These are phyloP conservation scores for Wickerhamomyces sp. DNA, from an alignment of 1,139 yeast species.

Conservation along the genomic window DNA sequence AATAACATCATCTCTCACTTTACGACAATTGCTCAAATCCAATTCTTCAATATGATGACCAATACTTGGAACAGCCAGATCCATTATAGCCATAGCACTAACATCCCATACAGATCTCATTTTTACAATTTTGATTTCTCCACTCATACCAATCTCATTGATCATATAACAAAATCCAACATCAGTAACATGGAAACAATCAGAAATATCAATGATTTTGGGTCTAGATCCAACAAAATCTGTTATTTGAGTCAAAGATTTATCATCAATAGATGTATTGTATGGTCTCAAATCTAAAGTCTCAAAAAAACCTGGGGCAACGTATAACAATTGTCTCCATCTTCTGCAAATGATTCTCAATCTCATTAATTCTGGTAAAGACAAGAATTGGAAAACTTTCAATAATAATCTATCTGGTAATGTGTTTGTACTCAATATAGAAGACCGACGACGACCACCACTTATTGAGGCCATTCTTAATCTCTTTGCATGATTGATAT, in stretches of 20 bases:
- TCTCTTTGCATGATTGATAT: conserved; percentile 51
- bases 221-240: conserved; percentile 72
- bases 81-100: conserved; percentile 78
- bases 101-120: conserved; percentile 77
- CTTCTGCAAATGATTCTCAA: conserved; percentile 51
- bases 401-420: conserved; percentile 55
- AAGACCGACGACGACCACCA: conserved; percentile 48
- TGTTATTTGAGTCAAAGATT: conserved; percentile 50
- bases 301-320: conserved; percentile 47
- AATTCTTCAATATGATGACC: conserved; percentile 55
- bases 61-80: conserved; percentile 59
- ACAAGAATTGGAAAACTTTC: conserved; percentile 46
- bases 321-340: conserved; percentile 63
- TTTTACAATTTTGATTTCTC: conserved; percentile 46
- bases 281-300: conserved; percentile 53
- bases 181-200: conserved; percentile 74
- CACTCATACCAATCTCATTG: conserved; percentile 64
- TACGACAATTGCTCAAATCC: conserved; percentile 68
- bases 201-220: conserved; percentile 52
- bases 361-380: conserved; percentile 54
- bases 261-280: conserved; percentile 57
- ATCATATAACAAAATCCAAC: conserved; percentile 68
- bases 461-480: conserved; percentile 38
- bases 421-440: conserved; percentile 50
- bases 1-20: conserved; percentile 65